These are phyloP conservation scores for Trichoderma cornu-damae DNA, from an alignment of 2,329 filamentous ascomycete genomes.

Conservation along the genomic window DNA sequence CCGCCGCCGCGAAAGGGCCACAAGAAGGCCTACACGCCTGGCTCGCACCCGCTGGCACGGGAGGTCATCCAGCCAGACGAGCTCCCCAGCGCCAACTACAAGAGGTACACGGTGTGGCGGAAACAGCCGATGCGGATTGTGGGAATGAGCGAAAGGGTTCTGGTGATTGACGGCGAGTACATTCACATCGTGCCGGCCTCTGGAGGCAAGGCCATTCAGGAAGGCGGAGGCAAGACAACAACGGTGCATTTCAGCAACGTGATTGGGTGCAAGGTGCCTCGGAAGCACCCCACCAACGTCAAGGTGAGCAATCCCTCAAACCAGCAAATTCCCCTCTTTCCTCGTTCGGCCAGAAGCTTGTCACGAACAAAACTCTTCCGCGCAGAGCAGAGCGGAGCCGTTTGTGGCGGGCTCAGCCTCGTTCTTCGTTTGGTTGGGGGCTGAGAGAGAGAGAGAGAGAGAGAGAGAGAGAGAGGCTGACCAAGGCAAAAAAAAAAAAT, in stretches of 20 bases:
- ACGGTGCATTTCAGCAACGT: slow-evolving; percentile 80
- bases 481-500: too few relatives aligned
- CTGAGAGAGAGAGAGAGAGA: too few relatives aligned
- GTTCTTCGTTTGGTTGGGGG: background rate
- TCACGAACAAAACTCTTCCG: background rate
- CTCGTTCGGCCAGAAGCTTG: background rate
- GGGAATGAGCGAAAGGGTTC: slow-evolving; percentile 66
- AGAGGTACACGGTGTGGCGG: slow-evolving; percentile 74
- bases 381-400: background rate
- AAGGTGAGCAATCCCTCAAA: slow-evolving; percentile 55
- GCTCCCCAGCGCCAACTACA: slow-evolving; percentile 56
- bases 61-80: slow-evolving; percentile 57
- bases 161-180: slow-evolving; percentile 80
- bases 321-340: background rate
- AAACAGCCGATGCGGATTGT: slow-evolving; percentile 80
- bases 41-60: slow-evolving; percentile 62
- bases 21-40: slow-evolving; percentile 48
- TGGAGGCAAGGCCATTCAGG: slow-evolving; percentile 59
- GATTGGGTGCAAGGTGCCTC: slow-evolving; percentile 73
- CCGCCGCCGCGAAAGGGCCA: slow-evolving; percentile 45
- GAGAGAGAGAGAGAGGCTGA: slow-evolving; percentile 4
- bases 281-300: slow-evolving; percentile 75
- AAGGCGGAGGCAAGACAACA: slow-evolving; percentile 64
- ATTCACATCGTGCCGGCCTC: slow-evolving; percentile 75
- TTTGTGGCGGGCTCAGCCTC: slow-evolving; percentile 10